Conservation (phyloP, 1,284 basidiomycete species). For the Heterobasidion irregulare region DNA sequence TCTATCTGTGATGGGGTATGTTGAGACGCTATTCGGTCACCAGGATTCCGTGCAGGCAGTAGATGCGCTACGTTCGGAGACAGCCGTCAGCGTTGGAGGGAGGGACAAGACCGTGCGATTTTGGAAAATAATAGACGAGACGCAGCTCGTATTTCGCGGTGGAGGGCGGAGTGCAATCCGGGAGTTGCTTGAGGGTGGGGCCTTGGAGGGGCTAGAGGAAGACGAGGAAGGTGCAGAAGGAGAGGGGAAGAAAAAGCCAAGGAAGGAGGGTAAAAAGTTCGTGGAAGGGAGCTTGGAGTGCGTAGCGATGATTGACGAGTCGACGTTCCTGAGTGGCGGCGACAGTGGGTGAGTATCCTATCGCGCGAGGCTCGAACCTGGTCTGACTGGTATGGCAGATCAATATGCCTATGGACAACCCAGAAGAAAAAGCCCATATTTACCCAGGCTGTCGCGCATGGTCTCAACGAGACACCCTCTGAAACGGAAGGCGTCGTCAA, state of each 20-base stretch:
- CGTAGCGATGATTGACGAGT: conserved; percentile 92
- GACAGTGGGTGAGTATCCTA: conserved; percentile 75
- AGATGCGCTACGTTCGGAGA: conserved; percentile 78
- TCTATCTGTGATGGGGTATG: conserved; percentile 77
- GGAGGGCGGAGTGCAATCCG: conserved; percentile 76
- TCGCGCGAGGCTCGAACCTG: conserved; percentile 8
- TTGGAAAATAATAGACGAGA: conserved; percentile 97
- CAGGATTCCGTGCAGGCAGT: conserved; percentile 82
- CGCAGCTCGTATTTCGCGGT: conserved; percentile 91
- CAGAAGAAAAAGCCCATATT: conserved; percentile 95
- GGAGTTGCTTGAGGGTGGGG: conserved; percentile 76
- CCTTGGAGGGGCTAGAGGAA: conserved; percentile 38
- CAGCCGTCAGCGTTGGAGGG: conserved; percentile 82
- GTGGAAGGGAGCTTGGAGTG: conserved; percentile 91
- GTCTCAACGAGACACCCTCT: conserved; percentile 63
- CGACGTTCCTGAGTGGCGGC: conserved; percentile 88
- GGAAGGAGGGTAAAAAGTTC: conserved; percentile 39
- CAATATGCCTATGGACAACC: conserved; percentile 89
- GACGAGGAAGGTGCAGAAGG: conserved; percentile 24
- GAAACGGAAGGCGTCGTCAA: conserved; percentile 68
- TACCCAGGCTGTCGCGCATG: conserved; percentile 81
- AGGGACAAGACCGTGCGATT: conserved; percentile 88
- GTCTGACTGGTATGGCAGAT: conserved; percentile 35
- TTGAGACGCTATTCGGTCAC: conserved; percentile 97
- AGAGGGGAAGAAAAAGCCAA: conserved; percentile 25